Conservation (phyloP, 257 asterid genomes). For the Nicotiana paniculata region DNA sequence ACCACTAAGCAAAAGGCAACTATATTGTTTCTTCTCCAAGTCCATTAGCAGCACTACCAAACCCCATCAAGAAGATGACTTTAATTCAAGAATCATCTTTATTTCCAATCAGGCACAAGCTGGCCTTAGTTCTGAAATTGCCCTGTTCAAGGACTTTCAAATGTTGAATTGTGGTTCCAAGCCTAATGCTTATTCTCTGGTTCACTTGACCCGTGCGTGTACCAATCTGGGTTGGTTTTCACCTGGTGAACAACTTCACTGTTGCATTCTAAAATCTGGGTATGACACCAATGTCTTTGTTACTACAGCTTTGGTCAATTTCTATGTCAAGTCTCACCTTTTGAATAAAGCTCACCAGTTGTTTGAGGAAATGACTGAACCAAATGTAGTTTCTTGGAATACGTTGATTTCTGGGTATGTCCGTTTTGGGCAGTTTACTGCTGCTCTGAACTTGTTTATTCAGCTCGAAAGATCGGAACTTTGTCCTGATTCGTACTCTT, state of each 20-base stretch:
- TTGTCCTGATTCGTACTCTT: conserved; percentile 58
- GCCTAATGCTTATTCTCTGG: conserved; percentile 31
- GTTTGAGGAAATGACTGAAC: conserved; percentile 68
- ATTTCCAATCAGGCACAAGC: conserved; percentile 11
- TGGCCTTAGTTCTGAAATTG: conserved; percentile 12
- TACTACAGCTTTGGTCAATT: conserved; percentile 42
- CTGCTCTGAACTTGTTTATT: conserved; percentile 44
- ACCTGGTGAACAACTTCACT: conserved; percentile 59
- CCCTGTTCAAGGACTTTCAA: conserved; percentile 26
- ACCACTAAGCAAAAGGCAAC: not conserved
- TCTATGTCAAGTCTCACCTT: conserved; percentile 39
- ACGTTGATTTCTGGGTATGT: conserved; percentile 72
- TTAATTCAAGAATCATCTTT: not conserved
- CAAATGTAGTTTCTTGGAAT: conserved; percentile 76
- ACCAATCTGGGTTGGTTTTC: conserved; percentile 32
- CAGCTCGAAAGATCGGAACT: conserved; percentile 46
- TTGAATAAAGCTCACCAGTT: conserved; percentile 33
- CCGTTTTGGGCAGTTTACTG: conserved; percentile 47
- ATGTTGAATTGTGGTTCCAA: conserved; percentile 33
- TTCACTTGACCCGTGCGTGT: conserved; percentile 49
- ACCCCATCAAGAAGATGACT: conserved; percentile 13
- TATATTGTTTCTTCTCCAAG: not conserved
- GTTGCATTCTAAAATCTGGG: conserved; percentile 46
- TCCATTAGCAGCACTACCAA: conserved; percentile 5
- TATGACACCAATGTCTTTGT: conserved; percentile 30